A percentile compares a stretch with the other conserved stretches of the same genome.
Conservation (phyloP, 208 protist species). For the Crithidia fasciculata region DNA sequence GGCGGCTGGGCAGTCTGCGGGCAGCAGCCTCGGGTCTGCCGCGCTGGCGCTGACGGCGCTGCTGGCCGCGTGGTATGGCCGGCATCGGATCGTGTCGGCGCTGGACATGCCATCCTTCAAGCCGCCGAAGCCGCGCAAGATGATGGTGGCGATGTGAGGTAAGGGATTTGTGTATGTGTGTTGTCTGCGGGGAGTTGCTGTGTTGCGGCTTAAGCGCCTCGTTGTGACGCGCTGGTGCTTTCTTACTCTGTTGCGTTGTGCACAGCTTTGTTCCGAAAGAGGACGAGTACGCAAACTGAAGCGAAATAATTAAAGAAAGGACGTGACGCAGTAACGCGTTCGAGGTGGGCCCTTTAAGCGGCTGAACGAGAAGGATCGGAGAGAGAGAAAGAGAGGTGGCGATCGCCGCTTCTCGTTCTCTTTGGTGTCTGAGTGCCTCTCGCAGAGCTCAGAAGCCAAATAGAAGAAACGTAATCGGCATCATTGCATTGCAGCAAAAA, state of each 20-base stretch:
- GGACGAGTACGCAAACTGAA: no score
- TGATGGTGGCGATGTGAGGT: conserved; percentile 40
- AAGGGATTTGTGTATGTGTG: background rate
- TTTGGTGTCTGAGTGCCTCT: no score
- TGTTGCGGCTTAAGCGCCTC: background rate
- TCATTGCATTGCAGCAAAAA: no score
- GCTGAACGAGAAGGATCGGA: no score
- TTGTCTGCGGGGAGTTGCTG: background rate
- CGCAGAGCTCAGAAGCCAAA: no score
- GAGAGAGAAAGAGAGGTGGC: no score
- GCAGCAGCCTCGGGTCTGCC: conserved; percentile 33
- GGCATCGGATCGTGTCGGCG: conserved; percentile 39
- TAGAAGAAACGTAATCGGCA: no score
- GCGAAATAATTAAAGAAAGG: no score
- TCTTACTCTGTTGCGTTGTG: conserved; percentile 7
- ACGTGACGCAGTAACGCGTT: no score
- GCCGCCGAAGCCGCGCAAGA: conserved; percentile 48
- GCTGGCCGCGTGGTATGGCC: conserved; percentile 35
- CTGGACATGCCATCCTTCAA: conserved; percentile 45
- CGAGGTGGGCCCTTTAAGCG: no score
- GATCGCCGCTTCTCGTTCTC: no score
- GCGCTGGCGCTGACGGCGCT: conserved; percentile 33
- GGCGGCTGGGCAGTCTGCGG: conserved; percentile 1
- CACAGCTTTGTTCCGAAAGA: no score
- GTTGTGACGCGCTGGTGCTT: background rate